Evolutionary conservation across 148 eudicot genomes (phyloP), one percentile per base, ranked within the genome.

Genomic region (Pouteria glomerata): DNA sequence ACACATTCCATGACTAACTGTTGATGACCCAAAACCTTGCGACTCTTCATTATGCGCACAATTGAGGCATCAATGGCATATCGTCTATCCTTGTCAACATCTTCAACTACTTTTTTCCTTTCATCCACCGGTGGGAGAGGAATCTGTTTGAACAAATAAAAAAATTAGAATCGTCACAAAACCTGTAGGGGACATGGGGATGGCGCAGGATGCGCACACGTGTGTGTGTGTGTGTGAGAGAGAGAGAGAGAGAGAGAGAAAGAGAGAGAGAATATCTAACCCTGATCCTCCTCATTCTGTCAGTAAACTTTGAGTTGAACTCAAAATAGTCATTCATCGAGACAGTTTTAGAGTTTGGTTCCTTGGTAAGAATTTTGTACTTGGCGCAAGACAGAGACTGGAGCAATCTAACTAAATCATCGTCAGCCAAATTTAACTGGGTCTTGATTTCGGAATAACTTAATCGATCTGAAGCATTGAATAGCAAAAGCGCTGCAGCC

Each of bases 51-150:
- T 12, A 79, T 82, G 42, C 82, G 85, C 63, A 82, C 85, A 74
- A 83, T 68, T 52, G 83, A 67, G 42, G 86, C 83, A 50, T 83
- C 86, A 71, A 83, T 80, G 16, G 86, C 83, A 68, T 83, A 80
- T 39, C 83, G 83, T 45, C 86, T 80, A 66, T 80, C 86, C 60
- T 83, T 80, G 81, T 77, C 86, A 71, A 83, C 83, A 68, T 83
- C 83, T 77, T 83, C 86, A 48, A 74, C 83, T 19, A 79, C 74
- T 65, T 50, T 83, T 72, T 77, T 83, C 75, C 81, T 79, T 74
- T 82, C 83, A 66, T 82, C 86, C 60, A 79, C 78, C 0, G 78
- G 79, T 3, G 81, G 86, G 35, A 83, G 80, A 74, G 86, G 86
- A 48, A 83, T 77, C 86, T 83, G 76, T 24, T 6, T n/a, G n/a